Percentiles rank a stretch among this genome's conserved stretches.
Evolutionary conservation across 441 rosid genomes (phyloP).

Genomic region (Cnidoscolus chayamansa): DNA sequence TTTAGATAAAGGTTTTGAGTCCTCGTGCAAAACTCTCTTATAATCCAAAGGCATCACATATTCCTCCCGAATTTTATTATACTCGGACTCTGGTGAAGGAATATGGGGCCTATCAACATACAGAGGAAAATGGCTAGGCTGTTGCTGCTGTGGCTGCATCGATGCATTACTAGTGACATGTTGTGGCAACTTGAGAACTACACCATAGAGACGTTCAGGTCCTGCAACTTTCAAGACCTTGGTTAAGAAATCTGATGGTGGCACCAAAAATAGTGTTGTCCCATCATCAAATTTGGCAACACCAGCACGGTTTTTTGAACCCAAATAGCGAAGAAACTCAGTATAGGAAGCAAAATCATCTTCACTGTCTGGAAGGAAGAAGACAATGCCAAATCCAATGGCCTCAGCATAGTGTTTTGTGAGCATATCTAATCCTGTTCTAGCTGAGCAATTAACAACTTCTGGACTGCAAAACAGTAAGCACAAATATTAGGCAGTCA

Average conservation of each 20-base stretch:
- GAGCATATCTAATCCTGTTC: constrained; percentile 95
- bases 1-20: constrained; percentile 44
- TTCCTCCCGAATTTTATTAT: constrained; percentile 42
- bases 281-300: constrained; percentile 94
- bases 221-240: constrained; percentile 78
- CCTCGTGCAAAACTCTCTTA: constrained; percentile 47
- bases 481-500: constrained; percentile 10
- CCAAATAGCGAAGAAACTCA: constrained; percentile 87
- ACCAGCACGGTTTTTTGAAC: constrained; percentile 90
- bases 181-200: constrained; percentile 77
- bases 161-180: constrained; percentile 38
- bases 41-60: constrained; percentile 39
- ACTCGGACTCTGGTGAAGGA: constrained; percentile 40
- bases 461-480: constrained; percentile 67
- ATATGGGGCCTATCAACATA: constrained; percentile 38
- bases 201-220: constrained; percentile 91
- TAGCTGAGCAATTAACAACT: constrained; percentile 90
- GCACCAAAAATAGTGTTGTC: constrained; percentile 81
- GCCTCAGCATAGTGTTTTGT: constrained; percentile 78
- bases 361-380: constrained; percentile 93
- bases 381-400: constrained; percentile 72
- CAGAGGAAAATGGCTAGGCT: constrained; percentile 38
- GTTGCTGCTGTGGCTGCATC: constrained; percentile 35
- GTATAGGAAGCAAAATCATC: constrained; percentile 92
- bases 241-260: constrained; percentile 87